These are phyloP conservation scores for Dendryphion nanum DNA, from an alignment of 2,329 filamentous ascomycete species.

Conservation along the genomic window DNA sequence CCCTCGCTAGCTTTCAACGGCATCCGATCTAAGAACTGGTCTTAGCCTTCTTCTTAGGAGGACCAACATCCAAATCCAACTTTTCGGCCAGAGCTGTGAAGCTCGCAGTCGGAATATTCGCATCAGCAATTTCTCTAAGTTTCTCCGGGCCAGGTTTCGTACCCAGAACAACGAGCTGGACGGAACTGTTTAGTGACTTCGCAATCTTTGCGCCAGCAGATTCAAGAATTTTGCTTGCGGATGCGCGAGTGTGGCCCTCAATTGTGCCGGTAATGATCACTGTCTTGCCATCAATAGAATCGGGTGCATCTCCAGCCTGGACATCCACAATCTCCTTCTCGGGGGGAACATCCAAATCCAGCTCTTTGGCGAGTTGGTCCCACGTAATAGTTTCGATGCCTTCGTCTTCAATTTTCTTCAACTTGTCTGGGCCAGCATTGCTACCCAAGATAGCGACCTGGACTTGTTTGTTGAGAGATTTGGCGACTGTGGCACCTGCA, in stretches of 20 bases:
- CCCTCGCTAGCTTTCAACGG: too few relatives aligned
- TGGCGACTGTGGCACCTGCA: slow-evolving; percentile 13
- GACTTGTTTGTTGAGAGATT: slow-evolving; percentile 19
- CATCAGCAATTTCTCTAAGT: slow-evolving; percentile 12
- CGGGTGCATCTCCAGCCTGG: slow-evolving; percentile 13
- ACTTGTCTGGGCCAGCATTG: slow-evolving; percentile 15
- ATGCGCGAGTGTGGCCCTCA: slow-evolving; percentile 22
- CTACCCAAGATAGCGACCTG: slow-evolving; percentile 16
- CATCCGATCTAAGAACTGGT: slow-evolving; percentile 14
- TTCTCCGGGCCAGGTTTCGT: slow-evolving; percentile 14
- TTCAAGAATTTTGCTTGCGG: slow-evolving; percentile 15
- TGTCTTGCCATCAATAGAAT: slow-evolving; percentile 16
- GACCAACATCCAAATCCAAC: slow-evolving; percentile 25
- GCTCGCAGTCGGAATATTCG: slow-evolving; percentile 12
- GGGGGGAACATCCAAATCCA: slow-evolving; percentile 22
- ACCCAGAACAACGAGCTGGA: slow-evolving; percentile 18
- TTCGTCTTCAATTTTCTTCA: slow-evolving; percentile 15
- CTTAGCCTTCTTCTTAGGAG: slow-evolving; percentile 33
- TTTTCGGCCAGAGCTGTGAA: slow-evolving; percentile 38
- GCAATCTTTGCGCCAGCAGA: slow-evolving; percentile 14
- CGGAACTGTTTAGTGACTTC: slow-evolving; percentile 16
- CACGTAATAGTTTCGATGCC: slow-evolving; percentile 16
- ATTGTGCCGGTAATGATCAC: slow-evolving; percentile 44
- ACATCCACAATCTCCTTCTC: slow-evolving; percentile 14
- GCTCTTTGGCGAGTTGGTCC: slow-evolving; percentile 39